A percentile compares a stretch with the other conserved stretches of the same genome.
These are phyloP conservation scores for Pseudogymnoascus sp. DNA, from an alignment of 2,329 filamentous ascomycete species.

Conservation along the genomic window DNA sequence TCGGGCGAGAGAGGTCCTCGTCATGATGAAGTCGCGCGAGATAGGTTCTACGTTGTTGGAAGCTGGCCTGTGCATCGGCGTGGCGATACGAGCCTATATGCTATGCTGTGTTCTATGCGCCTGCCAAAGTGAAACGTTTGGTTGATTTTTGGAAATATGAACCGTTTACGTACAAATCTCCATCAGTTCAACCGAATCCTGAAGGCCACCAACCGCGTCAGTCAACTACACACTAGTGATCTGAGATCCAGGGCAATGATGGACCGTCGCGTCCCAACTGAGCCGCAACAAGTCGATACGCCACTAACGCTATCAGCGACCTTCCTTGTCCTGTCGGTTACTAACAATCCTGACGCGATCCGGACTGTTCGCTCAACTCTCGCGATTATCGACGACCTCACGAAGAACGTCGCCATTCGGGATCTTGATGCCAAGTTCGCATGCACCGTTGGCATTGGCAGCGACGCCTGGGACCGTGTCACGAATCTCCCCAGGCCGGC, in stretches of 20 bases:
- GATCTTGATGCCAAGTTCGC: slow-evolving; percentile 37
- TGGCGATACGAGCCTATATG: too few species aligned
- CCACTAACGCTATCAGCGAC: slow-evolving; percentile 43
- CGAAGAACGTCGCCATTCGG: slow-evolving; percentile 46
- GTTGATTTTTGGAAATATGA: too few species aligned
- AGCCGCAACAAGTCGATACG: slow-evolving; percentile 39
- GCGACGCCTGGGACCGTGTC: slow-evolving; percentile 40
- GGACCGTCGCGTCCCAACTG: slow-evolving; percentile 27
- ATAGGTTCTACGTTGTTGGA: not conserved
- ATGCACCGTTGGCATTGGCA: slow-evolving; percentile 48
- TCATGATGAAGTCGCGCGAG: not conserved
- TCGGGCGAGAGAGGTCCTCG: not conserved
- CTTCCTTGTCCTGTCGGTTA: slow-evolving; percentile 40
- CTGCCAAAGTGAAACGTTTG: too few species aligned
- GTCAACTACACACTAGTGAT: not conserved
- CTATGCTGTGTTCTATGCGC: too few species aligned
- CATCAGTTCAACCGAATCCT: too few species aligned
- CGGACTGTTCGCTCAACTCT: slow-evolving; percentile 36
- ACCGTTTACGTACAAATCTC: too few species aligned
- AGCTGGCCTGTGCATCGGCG: not conserved
- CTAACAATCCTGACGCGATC: slow-evolving; percentile 28
- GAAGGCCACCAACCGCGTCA: too few species aligned
- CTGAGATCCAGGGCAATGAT: slow-evolving; percentile 11
- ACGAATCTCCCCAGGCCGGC: slow-evolving; percentile 36
- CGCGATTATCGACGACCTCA: slow-evolving; percentile 35